Percentiles rank a stretch among this genome's conserved stretches.
phyloP scores from a whole-genome alignment of 768 basidiomycete genomes.

The Calvatia gigantea region DNA sequence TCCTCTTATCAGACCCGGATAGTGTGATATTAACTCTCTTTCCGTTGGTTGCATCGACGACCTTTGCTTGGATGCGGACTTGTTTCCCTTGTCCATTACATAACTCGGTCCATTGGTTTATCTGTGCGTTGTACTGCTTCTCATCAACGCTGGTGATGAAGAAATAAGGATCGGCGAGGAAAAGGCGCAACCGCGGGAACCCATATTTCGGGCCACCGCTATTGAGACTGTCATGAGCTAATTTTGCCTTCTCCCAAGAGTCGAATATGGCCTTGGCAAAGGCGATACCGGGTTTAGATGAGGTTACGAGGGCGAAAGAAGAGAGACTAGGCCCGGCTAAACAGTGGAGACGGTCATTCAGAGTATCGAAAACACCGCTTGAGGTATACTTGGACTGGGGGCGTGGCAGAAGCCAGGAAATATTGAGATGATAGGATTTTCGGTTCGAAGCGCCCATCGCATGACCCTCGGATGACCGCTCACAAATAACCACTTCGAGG shows the following conservation, averaged over 20 bases:
- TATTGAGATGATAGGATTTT: conserved; percentile 36
- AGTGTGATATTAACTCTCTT: conserved; percentile 37
- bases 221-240: conserved; percentile 32
- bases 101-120: conserved; percentile 44
- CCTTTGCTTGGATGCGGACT: conserved; percentile 22
- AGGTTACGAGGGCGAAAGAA: conserved; percentile 7
- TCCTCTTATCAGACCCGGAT: conserved; percentile 49
- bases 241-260: conserved; percentile 45
- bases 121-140: conserved; percentile 51
- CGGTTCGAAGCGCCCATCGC: conserved; percentile 37
- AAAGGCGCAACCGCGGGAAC: conserved; percentile 31
- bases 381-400: conserved; percentile 7
- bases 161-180: conserved; percentile 45
- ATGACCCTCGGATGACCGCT: conserved; percentile 31
- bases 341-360: conserved; percentile 3
- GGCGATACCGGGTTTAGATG: not conserved
- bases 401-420: conserved; percentile 53
- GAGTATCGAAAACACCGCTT: conserved; percentile 4
- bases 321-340: not conserved
- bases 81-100: conserved; percentile 29
- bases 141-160: conserved; percentile 46
- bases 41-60: conserved; percentile 22
- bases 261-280: conserved; percentile 42
- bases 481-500: conserved; percentile 39
- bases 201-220: conserved; percentile 25